These are phyloP conservation scores for Cytospora chrysosperma DNA, from an alignment of 2,329 filamentous ascomycete genomes.

Conservation along the genomic window DNA sequence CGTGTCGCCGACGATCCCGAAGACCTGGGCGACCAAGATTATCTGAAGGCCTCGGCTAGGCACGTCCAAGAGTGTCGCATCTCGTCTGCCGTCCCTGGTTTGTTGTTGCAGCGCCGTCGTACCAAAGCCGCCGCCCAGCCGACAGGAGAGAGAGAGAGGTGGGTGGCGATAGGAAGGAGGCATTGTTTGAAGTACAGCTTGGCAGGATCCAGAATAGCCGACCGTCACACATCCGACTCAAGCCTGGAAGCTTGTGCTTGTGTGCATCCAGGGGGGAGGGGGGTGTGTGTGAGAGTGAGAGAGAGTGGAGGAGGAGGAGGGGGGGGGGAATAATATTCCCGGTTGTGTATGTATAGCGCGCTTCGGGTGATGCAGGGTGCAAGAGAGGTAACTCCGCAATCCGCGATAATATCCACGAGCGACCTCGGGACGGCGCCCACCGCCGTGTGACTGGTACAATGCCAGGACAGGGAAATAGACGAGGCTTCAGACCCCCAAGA, in stretches of 20 bases:
- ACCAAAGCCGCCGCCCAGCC: neutral
- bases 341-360: neutral
- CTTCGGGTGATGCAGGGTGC: neutral
- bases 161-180: neutral
- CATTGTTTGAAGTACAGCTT: neutral
- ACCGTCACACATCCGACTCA: slow-evolving; percentile 4
- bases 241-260: slow-evolving; percentile 2
- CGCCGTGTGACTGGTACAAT: slow-evolving; percentile 5
- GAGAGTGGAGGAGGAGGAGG: neutral
- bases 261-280: neutral
- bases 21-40: neutral
- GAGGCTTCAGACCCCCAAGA: slow-evolving; percentile 1
- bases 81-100: neutral
- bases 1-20: neutral
- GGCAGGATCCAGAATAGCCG: neutral
- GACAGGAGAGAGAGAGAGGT: neutral
- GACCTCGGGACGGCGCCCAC: slow-evolving; percentile 1
- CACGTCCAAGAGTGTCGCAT: slow-evolving; percentile 1
- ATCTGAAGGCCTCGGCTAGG: neutral
- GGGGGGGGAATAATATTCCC: slow-evolving; percentile 4
- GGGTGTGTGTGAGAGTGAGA: too few species aligned
- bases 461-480: slow-evolving; percentile 1
- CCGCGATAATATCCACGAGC: slow-evolving; percentile 15
- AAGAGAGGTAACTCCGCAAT: slow-evolving; percentile 1
- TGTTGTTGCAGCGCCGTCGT: neutral